Evolutionary conservation across 768 basidiomycete genomes (phyloP).

Genomic region (Amanita polypyramis): DNA sequence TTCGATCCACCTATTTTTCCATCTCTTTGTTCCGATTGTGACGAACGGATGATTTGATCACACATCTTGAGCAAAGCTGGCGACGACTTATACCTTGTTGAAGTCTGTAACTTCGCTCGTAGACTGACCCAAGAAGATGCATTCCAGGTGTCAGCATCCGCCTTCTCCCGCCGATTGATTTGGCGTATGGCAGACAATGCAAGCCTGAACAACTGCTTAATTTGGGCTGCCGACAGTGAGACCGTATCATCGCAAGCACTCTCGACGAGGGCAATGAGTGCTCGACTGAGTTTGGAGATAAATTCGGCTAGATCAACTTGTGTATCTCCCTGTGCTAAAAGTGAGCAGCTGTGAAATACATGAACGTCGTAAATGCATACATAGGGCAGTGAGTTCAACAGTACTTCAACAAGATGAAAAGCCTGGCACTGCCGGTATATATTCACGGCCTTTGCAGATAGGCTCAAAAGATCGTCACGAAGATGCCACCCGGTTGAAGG

Average conservation of each 20-base stretch:
- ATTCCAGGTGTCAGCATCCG: slow-evolving; percentile 43
- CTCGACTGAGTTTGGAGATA: slow-evolving; percentile 37
- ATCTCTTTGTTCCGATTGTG: slow-evolving; percentile 10
- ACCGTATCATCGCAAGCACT: slow-evolving; percentile 37
- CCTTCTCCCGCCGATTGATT: slow-evolving; percentile 36
- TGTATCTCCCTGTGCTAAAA: slow-evolving; percentile 15
- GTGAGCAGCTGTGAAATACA: neutral
- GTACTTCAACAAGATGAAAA: slow-evolving; percentile 57
- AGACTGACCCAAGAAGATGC: slow-evolving; percentile 45
- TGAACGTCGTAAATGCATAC: slow-evolving; percentile 22
- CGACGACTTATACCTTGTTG: slow-evolving; percentile 54
- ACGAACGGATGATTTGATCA: slow-evolving; percentile 40
- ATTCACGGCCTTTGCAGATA: slow-evolving; percentile 57
- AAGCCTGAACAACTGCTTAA: slow-evolving; percentile 75
- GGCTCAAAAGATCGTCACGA: slow-evolving; percentile 45
- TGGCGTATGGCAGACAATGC: slow-evolving; percentile 56
- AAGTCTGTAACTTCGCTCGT: slow-evolving; percentile 31
- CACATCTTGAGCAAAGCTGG: slow-evolving; percentile 52
- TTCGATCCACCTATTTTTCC: slow-evolving; percentile 12
- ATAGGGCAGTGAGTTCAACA: slow-evolving; percentile 45
- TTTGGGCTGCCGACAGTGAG: slow-evolving; percentile 45
- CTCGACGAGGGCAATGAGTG: slow-evolving; percentile 36
- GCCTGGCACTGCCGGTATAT: slow-evolving; percentile 66
- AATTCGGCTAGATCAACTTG: slow-evolving; percentile 34
- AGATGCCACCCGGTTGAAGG: slow-evolving; percentile 57